Base-by-base conservation (phyloP, 2,329 filamentous ascomycete genomes). In the Aspergillus ochraceus region DNA sequence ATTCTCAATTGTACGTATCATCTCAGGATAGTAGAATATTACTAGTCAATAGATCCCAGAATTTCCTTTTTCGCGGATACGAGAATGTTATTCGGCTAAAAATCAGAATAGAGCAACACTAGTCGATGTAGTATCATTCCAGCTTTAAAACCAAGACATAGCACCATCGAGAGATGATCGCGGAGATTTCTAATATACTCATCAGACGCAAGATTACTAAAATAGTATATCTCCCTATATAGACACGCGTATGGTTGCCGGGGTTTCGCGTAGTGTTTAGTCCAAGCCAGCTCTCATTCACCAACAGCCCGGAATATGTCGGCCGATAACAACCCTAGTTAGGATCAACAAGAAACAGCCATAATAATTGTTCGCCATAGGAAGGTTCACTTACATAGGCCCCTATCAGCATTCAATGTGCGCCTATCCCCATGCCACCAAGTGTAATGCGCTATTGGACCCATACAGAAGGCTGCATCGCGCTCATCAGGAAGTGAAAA, bases 1-100 rank as follows among this genome's bases (percentile, higher is more conserved):
- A 52, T 61, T 60, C 47, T 57, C 51, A 26, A 66, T 60, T 1
- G 58, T 20, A 20, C 61, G 57, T 26, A 71, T 67, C 32, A 71
- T 56, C 10, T 68, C 66, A 36, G 32, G 10, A 36, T 36, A 9
- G 32, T 11, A 4, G 11, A 36, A 36, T 36, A 4, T 14, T 36
- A 11, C 32, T 11, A 36, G 10, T 36, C 32, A 36, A 36, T 36
- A 14, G 14, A 36, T 4, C 32, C 32, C 10, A 36, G 4, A 3
- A 36, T 36, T 12, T 36, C 32, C 10, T 36, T 32, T 32, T 32
- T 36, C 10, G 8, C 8, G 8, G 26, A 29, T 29, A 36, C 32
- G 10, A 36, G 10, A 36, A 36, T 36, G 10, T 36, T 36, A 3
- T 36, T 36, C 10, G 12, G 11, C 11, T 36, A 11, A 6, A 36